Evolutionary conservation across 2,329 filamentous ascomycete genomes (phyloP), one percentile per base, ranked within the genome.

Genomic region (Ceratocystis cubensis): DNA sequence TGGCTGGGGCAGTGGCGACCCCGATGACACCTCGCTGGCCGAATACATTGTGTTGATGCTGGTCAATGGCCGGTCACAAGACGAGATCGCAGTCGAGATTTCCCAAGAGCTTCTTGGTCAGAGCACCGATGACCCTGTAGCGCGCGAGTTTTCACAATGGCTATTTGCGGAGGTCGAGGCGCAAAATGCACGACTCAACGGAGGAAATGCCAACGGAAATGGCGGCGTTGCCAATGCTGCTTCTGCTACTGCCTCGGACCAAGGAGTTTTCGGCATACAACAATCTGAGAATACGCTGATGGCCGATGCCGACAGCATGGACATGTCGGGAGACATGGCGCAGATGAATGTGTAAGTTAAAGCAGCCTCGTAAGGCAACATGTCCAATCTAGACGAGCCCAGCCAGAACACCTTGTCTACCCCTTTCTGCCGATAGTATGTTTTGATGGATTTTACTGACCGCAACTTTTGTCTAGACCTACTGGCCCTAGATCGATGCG

Each of bases 31-130:
- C 28, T 89, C 91, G 46, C 84, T 99, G 68, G 88, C 91, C 68
- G 94, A 99, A 78, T 99, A 97, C 78, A 94, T 99, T 71, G 88
- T 97, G 68, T 84, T 97, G 70, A 96, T 97, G 93, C 84, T 99
- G 41, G 90, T 90, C 69, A 97, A 96, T 77, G 91, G 92, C 72
- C 96, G 96, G 76, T 91, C 88, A 3, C 88, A 96, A 74, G 86
- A 92, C 63, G 88, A 96, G 74, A 93, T 99, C 70, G 88, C 91
- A 8, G 80, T 84, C 56, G 94, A 99, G 75, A 84, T 99, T 15
- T 88, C 92, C 1, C 88, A 87, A 70, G 94, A 99, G 72, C 82
- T 99, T 53, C 83, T 99, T 2, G 86, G 86, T 67, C 82, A 96
- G 3, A 85, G 85, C 2, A 86, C 91, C 61, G 91, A 96, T 68